Percentiles rank a stretch among this genome's conserved stretches.
These are phyloP conservation scores for Gossypium laxum DNA, from an alignment of 441 rosid species.

Conservation along the genomic window DNA sequence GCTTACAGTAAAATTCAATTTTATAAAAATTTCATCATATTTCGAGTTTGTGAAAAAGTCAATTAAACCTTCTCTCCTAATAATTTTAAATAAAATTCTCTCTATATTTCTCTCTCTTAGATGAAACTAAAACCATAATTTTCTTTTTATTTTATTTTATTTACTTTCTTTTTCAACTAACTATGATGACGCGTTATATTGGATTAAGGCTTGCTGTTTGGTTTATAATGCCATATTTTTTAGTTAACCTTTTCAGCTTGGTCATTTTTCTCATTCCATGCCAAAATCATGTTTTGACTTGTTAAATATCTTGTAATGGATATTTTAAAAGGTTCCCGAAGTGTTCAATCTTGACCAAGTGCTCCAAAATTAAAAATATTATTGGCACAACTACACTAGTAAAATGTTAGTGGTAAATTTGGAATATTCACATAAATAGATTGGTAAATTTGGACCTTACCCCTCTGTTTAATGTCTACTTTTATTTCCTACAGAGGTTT, in stretches of 20 bases:
- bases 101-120: neutral
- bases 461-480: neutral
- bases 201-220: neutral
- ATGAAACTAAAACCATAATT: neutral
- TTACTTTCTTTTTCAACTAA: neutral
- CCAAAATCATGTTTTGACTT: neutral
- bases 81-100: neutral
- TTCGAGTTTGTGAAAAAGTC: neutral
- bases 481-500: neutral
- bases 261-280: neutral
- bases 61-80: neutral
- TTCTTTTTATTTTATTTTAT: neutral
- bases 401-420: neutral
- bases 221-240: neutral
- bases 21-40: neutral
- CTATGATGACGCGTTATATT: neutral
- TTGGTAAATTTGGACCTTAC: neutral
- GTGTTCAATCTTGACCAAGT: neutral
- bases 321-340: neutral
- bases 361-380: neutral
- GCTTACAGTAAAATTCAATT: neutral
- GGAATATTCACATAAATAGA: neutral
- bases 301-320: neutral
- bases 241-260: neutral
- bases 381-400: neutral